phyloP scores from a whole-genome alignment of 805 yeast species.

The Torulaspora quercuum region DNA sequence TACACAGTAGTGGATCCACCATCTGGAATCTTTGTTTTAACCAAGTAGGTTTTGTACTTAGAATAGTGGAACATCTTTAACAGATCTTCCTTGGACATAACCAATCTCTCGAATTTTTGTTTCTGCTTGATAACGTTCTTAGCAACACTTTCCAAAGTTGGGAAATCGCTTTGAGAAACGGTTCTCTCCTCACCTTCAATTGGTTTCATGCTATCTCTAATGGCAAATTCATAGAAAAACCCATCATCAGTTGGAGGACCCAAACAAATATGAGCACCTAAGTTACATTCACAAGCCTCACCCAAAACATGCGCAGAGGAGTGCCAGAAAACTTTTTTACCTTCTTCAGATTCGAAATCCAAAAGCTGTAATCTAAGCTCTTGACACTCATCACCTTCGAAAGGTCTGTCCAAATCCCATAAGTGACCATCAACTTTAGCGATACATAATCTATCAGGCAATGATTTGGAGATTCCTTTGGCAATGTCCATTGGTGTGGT shows the following conservation, averaged over 20 bases:
- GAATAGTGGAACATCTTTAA: constrained; percentile 92
- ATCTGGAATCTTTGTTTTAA: constrained; percentile 87
- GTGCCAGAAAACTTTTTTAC: constrained; percentile 96
- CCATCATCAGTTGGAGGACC: constrained; percentile 99
- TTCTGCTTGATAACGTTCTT: constrained; percentile 90
- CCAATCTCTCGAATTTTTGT: constrained; percentile 92
- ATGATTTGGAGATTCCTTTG: constrained; percentile 75
- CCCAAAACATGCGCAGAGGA: constrained; percentile 98
- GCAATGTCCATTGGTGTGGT: constrained; percentile 89
- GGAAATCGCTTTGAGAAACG: constrained; percentile 80
- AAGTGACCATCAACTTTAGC: constrained; percentile 84
- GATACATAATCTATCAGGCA: constrained; percentile 84
- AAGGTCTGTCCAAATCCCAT: constrained; percentile 95
- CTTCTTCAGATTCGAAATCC: constrained; percentile 92
- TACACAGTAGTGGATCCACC: constrained; percentile 95
- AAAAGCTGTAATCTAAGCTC: constrained; percentile 61
- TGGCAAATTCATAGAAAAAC: constrained; percentile 93
- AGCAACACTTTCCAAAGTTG: constrained; percentile 78
- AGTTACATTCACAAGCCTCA: constrained; percentile 95
- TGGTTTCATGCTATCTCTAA: constrained; percentile 39
- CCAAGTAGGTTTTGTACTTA: constrained; percentile 88
- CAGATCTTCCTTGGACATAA: constrained; percentile 84
- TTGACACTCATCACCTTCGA: constrained; percentile 55
- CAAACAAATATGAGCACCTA: constrained; percentile 86
- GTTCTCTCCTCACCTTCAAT: constrained; percentile 68